Conservation (phyloP, 176 grass and related monocot species). For the Zea luxurians region DNA sequence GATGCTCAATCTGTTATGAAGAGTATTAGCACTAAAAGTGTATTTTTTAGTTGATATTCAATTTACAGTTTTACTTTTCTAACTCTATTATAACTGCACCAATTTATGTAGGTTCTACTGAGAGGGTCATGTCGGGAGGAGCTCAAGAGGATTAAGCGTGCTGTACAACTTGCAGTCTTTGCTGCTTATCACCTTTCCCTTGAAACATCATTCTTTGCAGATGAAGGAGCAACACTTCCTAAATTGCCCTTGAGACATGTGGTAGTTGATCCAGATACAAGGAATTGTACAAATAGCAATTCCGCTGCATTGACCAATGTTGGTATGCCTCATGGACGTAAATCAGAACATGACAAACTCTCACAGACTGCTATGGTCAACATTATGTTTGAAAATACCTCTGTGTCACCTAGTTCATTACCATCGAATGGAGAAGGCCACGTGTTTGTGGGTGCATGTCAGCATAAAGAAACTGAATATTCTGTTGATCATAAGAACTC, state of each 20-base stretch:
- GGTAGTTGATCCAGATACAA: conserved; percentile 33
- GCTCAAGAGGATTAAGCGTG: conserved; percentile 81
- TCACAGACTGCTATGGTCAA: conserved; percentile 15
- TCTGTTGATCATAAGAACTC: conserved; percentile 12
- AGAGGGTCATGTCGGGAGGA: conserved; percentile 72
- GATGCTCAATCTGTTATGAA: conserved; percentile 16
- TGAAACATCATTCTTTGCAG: conserved; percentile 91
- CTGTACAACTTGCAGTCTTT: conserved; percentile 79
- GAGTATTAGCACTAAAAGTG: background rate
- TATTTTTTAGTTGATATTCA: conserved; percentile 4
- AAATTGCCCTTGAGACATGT: conserved; percentile 45
- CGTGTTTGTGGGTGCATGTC: conserved; percentile 22
- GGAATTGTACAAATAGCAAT: conserved; percentile 1
- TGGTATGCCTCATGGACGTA: conserved; percentile 5
- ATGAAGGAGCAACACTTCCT: conserved; percentile 80
- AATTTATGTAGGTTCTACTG: conserved; percentile 72
- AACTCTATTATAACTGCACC: conserved; percentile 3
- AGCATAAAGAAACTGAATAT: conserved; percentile 34
- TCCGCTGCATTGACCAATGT: conserved; percentile 15
- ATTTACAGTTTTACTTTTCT: conserved; percentile 12
- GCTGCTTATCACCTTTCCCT: conserved; percentile 90
- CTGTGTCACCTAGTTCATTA: conserved; percentile 38
- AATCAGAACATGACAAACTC: conserved; percentile 27
- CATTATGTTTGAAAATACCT: conserved; percentile 28
- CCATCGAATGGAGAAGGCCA: conserved; percentile 35